These are phyloP conservation scores for Colletotrichum echinochloae DNA, from an alignment of 2,329 filamentous ascomycete genomes.

Conservation along the genomic window DNA sequence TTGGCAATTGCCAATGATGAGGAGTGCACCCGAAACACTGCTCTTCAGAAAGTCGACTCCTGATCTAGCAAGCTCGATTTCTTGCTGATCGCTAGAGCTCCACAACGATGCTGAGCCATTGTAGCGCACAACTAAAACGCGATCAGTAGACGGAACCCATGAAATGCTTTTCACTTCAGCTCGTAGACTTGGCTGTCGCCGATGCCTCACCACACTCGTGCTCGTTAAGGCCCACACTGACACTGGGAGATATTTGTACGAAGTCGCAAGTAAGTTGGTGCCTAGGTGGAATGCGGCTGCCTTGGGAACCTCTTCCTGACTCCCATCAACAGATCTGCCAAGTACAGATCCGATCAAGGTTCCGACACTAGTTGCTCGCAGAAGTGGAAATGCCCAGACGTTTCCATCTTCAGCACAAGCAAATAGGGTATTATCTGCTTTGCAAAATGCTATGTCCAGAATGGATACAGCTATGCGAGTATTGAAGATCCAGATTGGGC, in stretches of 20 bases:
- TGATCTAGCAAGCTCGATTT: background rate
- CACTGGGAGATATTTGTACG: background rate
- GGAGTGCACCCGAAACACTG: background rate
- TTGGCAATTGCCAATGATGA: background rate
- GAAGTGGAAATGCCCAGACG: too few species aligned
- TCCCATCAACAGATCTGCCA: background rate
- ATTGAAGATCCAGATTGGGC: too few species aligned
- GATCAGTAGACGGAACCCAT: background rate
- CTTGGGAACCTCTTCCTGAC: background rate
- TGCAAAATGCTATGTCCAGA: too few species aligned
- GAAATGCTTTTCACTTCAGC: background rate
- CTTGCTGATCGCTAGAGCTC: background rate
- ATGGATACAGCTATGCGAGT: too few species aligned
- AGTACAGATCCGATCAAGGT: background rate
- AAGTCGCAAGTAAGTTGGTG: background rate
- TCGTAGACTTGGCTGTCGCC: background rate
- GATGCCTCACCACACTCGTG: background rate
- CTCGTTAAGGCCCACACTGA: background rate
- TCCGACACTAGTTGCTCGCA: background rate
- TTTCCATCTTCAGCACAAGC: too few species aligned
- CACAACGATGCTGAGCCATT: background rate
- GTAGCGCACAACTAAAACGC: background rate
- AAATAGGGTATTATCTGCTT: too few species aligned
- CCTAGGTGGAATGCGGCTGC: background rate
- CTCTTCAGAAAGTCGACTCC: background rate